Base-by-base conservation (phyloP, 306 rosid species). In the Dryas alaskensis region DNA sequence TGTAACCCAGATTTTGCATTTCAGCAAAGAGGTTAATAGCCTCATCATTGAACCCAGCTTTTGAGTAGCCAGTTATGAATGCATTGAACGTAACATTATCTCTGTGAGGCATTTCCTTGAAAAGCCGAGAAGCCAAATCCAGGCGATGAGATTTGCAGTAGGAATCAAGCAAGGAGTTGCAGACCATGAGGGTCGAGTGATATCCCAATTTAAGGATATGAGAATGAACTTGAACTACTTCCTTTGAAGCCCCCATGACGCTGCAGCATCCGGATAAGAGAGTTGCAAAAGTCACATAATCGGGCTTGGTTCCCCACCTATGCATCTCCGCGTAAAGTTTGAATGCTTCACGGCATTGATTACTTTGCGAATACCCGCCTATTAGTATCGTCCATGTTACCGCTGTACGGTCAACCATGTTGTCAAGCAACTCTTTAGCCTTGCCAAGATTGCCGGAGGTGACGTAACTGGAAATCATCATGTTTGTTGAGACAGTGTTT, bases 351-450 rank as follows among this genome's bases (percentile, higher is more conserved):
- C 57, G 73, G 37, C 86, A 84, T 63, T 52, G 74, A 40, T 80
- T 83, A 59, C 78, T 76, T 51, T 83, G 80, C 8, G 91, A 81
- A 79, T 87, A 91, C 4, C 88, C 91, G 37, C 91, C 91, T 1
- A 94, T 91, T 53, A 94, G 71, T 76, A 91, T 89, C 9, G 98
- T 94, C 98, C 98, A 94, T 0, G 96, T 78, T 22, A 94, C 97
- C 16, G 79, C 88, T 8, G 86, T 82, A 44, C 91, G 92, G 47
- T 89, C 85, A 65, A 55, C 16, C 97, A 85, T 84, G 78, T 42
- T 8, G 59, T 91, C 95, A 78, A 94, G 87, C 80, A 94, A 57
- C 77, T 72, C 82, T 70, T 85, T 81, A 40, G 98, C 98, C 73
- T 51, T 58, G 57, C 78, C 73, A 77, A 94, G 81, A 65, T 81